Base-by-base conservation (phyloP, 176 grass and related monocot genomes). In the Musa beccarii region DNA sequence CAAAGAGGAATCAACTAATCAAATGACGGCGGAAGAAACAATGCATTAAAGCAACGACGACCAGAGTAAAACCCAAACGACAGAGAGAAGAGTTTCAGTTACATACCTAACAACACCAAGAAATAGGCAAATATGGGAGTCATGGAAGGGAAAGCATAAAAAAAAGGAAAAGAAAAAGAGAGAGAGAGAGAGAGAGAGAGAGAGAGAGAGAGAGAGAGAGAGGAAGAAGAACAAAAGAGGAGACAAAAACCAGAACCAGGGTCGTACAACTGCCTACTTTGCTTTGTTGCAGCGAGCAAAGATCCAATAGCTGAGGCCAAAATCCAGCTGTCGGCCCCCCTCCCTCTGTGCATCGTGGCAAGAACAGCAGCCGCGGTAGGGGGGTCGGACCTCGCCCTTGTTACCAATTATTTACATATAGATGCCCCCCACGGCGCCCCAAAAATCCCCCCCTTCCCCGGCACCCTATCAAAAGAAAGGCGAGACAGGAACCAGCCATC, bases 311-410 rank as follows among this genome's bases (percentile, higher is more conserved):
- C 57, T 77, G 59, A 64, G 6, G 74, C 57, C 61, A 52, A 75
- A 64, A 77, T 77, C 75, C 29, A 77, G 57, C 61, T 77, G 59
- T 52, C 61, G 75, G 72, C 52, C 7, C 23, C 72, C 21, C 13
- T 74, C 4, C 53, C 15, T 49, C 23, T 28, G 52, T 10, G 20
- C 11, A 43, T 51, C 20, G 68, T 13, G 19, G 26, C 68, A 11
- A 51, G 29, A 70, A 70, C 25, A 51, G 43, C 68, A 69, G 67
- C 67, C 16, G 29, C 28, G 16, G 17, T 50, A 69, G 67, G 57
- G 57, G 34, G 34, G 34, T 43, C n/a, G 8, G 15, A 14, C 15
- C 24, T 28, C 28, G 13, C 66, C 25, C 28, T 34, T 34, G 25
- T 25, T 68, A 34, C 66, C 66, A 14, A 26, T 28, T 12, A 23